Conservation (phyloP, 2,329 filamentous ascomycete species). For the Fusarium sublunatum region DNA sequence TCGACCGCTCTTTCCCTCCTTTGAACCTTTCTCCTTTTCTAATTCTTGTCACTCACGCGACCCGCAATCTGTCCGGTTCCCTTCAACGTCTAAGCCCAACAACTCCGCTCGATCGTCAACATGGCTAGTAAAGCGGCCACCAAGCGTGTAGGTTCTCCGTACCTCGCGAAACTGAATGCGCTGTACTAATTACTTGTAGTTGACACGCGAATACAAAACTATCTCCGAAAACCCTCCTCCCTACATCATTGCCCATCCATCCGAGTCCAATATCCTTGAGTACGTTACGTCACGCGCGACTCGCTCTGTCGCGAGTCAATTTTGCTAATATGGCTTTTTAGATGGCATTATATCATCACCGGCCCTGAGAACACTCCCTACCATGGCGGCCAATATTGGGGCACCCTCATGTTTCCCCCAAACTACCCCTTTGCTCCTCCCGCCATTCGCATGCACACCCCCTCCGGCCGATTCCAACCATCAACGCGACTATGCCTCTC, state of each 20-base stretch:
- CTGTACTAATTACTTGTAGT: conserved; percentile 53
- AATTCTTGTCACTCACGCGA: conserved; percentile 35
- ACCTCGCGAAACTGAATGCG: neutral
- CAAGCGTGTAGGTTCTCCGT: conserved; percentile 69
- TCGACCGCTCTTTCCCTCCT: conserved; percentile 6
- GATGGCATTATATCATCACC: conserved; percentile 96
- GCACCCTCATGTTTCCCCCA: conserved; percentile 91
- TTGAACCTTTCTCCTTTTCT: conserved; percentile 1
- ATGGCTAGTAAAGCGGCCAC: conserved; percentile 80
- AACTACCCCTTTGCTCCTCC: conserved; percentile 98
- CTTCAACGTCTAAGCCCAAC: conserved; percentile 21
- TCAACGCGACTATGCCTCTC: conserved; percentile 92
- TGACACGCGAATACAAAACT: conserved; percentile 71
- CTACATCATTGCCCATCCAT: conserved; percentile 89
- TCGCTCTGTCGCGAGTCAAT: neutral
- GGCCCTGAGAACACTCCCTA: conserved; percentile 95
- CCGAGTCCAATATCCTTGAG: conserved; percentile 92
- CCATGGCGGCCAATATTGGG: conserved; percentile 96
- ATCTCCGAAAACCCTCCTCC: conserved; percentile 82
- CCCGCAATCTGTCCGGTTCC: conserved; percentile 44
- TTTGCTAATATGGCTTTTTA: conserved; percentile 49
- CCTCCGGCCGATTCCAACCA: conserved; percentile 93
- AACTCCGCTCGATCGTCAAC: conserved; percentile 20
- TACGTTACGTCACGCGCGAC: conserved; percentile 53
- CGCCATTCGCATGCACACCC: conserved; percentile 98